Base-by-base conservation (phyloP, 805 yeast genomes). In the Pichia cabralensis region DNA sequence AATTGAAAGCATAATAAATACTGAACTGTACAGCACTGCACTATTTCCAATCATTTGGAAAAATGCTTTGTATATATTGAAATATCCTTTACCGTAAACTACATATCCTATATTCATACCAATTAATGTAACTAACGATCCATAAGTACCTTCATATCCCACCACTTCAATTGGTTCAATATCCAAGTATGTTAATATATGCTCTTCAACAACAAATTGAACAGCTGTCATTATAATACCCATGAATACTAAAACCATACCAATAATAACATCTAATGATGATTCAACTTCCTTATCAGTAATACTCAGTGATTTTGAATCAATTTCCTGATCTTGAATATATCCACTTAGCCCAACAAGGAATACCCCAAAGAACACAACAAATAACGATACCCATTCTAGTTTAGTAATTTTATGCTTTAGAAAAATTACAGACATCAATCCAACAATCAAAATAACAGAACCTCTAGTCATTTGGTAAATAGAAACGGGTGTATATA, bases 391-490 rank as follows among this genome's bases (percentile, higher is more conserved):
- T 8, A 66, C 38, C 92, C 92, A 82, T 50, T 82, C 88, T 17
- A 73, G 50, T 39, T 69, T 65, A 8, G 75, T 61, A 31, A 82
- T 73, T 14, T 52, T 56, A 27, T 73, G 65, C 30, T 67, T 61
- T 42, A 82, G 65, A 48, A 80, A 79, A 1, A 76, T 19, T 25
- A 77, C 77, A 16, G 84, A 75, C 48, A 80, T 66, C 12, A 75
- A 54, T 1, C 88, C 94, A 17, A 81, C 94, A 57, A 80, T 80
- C 27, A 82, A 56, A 28, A 82, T 82, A 27, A 80, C 60, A 0
- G 85, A 71, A 3, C 94, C 92, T 43, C 94, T 62, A n/a, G 80
- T 76, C 94, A 82, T 82, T 53, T 82, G 94, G 54, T 80, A 82
- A 32, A 81, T 69, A 1, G 86, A 78, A 8, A 81, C 92, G 0